These are phyloP conservation scores for Aureobasidium zeae DNA, from an alignment of 2,329 filamentous ascomycete genomes.

Conservation along the genomic window DNA sequence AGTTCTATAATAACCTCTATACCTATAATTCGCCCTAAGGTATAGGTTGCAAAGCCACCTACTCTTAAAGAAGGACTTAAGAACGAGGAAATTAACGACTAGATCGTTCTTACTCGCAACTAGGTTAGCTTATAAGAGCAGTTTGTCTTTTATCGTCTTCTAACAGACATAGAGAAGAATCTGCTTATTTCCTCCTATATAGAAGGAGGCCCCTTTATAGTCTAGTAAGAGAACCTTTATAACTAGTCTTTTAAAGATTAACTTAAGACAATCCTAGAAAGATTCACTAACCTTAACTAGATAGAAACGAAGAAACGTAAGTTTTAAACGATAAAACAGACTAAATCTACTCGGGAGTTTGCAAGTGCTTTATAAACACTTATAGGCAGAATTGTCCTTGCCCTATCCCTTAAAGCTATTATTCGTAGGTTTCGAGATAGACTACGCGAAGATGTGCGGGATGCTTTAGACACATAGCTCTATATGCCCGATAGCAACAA, in stretches of 20 bases:
- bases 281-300: neutral
- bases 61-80: neutral
- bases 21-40: neutral
- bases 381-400: neutral
- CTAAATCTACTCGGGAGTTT: neutral
- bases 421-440: neutral
- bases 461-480: neutral
- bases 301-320: neutral
- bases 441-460: neutral
- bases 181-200: neutral
- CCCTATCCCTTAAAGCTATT: neutral
- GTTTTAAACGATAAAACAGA: neutral
- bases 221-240: neutral
- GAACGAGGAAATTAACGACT: neutral
- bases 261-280: neutral
- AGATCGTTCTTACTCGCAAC: neutral
- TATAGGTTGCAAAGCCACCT: neutral
- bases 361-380: neutral
- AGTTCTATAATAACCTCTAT: neutral
- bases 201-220: neutral
- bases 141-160: neutral
- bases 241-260: neutral
- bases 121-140: neutral
- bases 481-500: neutral
- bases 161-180: neutral